A percentile compares a stretch with the other conserved stretches of the same genome.
Evolutionary conservation across 2,329 filamentous ascomycete genomes (phyloP).

Genomic region (Cephalotrichum gorgonifer): DNA sequence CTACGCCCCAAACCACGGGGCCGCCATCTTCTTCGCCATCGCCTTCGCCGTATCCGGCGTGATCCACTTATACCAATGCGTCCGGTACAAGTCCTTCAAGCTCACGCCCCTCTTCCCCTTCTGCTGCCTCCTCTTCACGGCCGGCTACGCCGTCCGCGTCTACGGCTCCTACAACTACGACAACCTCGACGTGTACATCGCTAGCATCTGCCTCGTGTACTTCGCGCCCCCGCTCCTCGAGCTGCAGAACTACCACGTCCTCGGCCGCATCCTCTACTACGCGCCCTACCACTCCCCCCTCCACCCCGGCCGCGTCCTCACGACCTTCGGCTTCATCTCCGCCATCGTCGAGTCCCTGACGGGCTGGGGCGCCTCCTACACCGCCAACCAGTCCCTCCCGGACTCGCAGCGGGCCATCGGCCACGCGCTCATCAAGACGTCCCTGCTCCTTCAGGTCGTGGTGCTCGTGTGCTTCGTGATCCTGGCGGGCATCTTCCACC

Average conservation of each 20-base stretch:
- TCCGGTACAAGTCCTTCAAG: slow-evolving; percentile 45
- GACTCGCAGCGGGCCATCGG: slow-evolving; percentile 27
- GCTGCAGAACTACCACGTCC: slow-evolving; percentile 50
- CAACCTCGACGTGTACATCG: slow-evolving; percentile 20
- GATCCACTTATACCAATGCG: slow-evolving; percentile 30
- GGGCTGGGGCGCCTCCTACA: slow-evolving; percentile 32
- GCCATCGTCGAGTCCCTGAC: slow-evolving; percentile 34
- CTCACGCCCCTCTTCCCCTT: slow-evolving; percentile 43
- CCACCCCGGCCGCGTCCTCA: slow-evolving; percentile 31
- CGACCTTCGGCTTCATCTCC: slow-evolving; percentile 36
- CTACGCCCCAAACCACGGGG: slow-evolving; percentile 36
- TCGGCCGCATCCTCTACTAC: slow-evolving; percentile 49
- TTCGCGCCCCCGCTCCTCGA: slow-evolving; percentile 42
- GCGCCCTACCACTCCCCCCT: slow-evolving; percentile 47
- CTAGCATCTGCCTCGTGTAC: slow-evolving; percentile 23
- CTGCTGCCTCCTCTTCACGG: slow-evolving; percentile 41
- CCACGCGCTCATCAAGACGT: slow-evolving; percentile 35
- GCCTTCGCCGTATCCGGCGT: slow-evolving; percentile 26
- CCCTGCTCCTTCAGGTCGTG: slow-evolving; percentile 43
- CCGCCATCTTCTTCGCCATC: slow-evolving; percentile 34
- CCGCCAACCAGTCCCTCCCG: slow-evolving; percentile 32
- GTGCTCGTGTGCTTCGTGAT: slow-evolving; percentile 38
- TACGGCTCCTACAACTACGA: slow-evolving; percentile 21
- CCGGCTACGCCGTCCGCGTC: slow-evolving; percentile 38
- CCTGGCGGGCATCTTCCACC: slow-evolving; percentile 38